phyloP scores from a whole-genome alignment of 306 rosid species.

The Ormosia emarginata region DNA sequence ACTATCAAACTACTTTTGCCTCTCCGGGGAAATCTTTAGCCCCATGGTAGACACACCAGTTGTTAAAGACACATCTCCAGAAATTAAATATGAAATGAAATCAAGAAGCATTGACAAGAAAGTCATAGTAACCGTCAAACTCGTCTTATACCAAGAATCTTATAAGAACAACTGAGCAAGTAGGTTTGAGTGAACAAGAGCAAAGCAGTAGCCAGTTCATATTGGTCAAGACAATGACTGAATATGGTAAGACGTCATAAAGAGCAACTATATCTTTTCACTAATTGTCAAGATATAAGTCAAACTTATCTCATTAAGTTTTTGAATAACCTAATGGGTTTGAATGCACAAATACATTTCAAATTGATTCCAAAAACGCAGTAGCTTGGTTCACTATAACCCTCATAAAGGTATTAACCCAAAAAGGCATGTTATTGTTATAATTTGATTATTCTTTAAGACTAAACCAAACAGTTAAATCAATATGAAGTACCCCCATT shows the following conservation, averaged over 20 bases:
- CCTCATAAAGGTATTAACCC: not conserved
- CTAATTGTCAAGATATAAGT: not conserved
- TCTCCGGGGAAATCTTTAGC: not conserved
- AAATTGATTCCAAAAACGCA: not conserved
- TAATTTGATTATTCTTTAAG: not conserved
- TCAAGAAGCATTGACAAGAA: not conserved
- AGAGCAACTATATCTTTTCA: not conserved
- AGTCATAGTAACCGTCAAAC: not conserved
- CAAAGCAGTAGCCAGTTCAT: not conserved
- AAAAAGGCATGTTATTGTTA: not conserved
- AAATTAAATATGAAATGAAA: not conserved
- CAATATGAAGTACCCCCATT: not conserved
- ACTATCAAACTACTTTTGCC: not conserved
- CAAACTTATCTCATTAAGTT: not conserved
- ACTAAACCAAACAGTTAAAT: not conserved
- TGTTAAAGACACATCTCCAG: not conserved
- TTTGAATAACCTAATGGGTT: not conserved
- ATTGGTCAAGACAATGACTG: not conserved
- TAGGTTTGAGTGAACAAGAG: not conserved
- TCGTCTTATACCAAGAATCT: not conserved
- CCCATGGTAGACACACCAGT: not conserved
- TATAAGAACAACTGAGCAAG: not conserved
- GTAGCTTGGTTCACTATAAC: not conserved
- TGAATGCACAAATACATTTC: not conserved
- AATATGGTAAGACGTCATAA: not conserved